Base-by-base conservation (phyloP, 495 filamentous ascomycete species). In the Xylaria acuta region DNA sequence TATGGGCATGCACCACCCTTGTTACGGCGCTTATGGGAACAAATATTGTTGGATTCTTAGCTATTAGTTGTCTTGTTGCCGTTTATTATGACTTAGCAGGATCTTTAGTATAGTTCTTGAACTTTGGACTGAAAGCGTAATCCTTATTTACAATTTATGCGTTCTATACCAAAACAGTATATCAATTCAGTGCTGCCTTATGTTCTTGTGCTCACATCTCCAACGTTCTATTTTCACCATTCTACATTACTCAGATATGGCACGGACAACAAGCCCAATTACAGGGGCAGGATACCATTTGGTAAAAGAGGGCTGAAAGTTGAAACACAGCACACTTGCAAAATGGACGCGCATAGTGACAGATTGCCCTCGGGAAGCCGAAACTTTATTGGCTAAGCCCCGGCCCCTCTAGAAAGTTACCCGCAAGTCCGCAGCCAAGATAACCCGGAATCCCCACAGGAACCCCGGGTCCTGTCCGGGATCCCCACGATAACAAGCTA, bases 361-460 rank as follows among this genome's bases (percentile, higher is more conserved):
- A 27, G 22, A 9, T 54, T 27, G 49, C 2, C 8, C 22, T 34
- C 5, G 30, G 30, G 54, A 18, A 34, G 54, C 54, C 18, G 30
- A 25, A 11, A 11, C 36, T 16, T 6, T 40, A 62, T 40, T 62
- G 58, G 58, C 4, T 3, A n/a, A 38, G 34, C 34, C 3, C 11
- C 30, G 30, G 54, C 30, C 14, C 27, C 49, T 22, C 20, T 38
- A 38, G 54, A 30, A 30, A 58, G 30, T 20, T 6, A 30, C 58
- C 34, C 58, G 34, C 20, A 62, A 62, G 58, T 62, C 58, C 58
- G 58, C 32, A 62, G 58, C 58, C 34, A 62, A 62, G 32, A 14
- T 8, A 62, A n/a, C 54, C 54, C 58, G 58, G 58, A 62, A 40
- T 40, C 58, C 58, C 58, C 58, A 62, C 58, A 3, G 20, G 30